Percentiles rank a stretch among this genome's conserved stretches.
These are phyloP conservation scores for Nemania sp. DNA, from an alignment of 2,329 filamentous ascomycete genomes.

Conservation along the genomic window DNA sequence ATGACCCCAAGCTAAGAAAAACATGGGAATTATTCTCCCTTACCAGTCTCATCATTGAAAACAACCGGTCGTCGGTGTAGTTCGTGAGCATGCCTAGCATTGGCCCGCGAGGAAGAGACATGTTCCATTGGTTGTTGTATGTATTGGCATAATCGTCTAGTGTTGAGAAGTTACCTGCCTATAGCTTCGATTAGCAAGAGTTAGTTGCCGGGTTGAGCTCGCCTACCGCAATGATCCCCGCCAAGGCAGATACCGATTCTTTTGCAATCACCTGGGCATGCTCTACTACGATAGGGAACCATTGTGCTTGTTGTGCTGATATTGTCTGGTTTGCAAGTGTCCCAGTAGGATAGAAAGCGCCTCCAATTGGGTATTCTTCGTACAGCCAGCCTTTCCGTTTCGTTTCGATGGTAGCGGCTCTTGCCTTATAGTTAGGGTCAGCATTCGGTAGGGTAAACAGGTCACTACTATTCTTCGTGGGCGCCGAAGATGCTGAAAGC, in stretches of 20 bases:
- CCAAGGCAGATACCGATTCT: conserved; percentile 21
- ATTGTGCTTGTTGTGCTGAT: conserved; percentile 25
- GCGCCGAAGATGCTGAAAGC: conserved; percentile 14
- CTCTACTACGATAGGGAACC: conserved; percentile 26
- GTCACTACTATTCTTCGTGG: not conserved
- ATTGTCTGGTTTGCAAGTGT: conserved; percentile 28
- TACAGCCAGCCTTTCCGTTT: conserved; percentile 29
- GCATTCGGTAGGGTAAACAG: conserved; percentile 15
- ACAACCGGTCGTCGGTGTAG: conserved; percentile 27
- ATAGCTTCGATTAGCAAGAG: conserved; percentile 6
- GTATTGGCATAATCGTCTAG: conserved; percentile 27
- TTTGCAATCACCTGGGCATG: conserved; percentile 20
- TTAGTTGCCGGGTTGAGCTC: not conserved
- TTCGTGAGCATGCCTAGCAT: conserved; percentile 25
- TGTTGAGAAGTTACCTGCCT: conserved; percentile 26
- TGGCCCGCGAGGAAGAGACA: conserved; percentile 27
- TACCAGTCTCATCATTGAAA: conserved; percentile 35
- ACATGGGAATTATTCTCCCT: not conserved
- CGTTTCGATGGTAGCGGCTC: conserved; percentile 6
- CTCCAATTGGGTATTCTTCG: conserved; percentile 21
- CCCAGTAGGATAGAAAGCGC: conserved; percentile 29
- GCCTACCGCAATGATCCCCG: conserved; percentile 24
- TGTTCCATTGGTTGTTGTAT: conserved; percentile 29
- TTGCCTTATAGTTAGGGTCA: conserved; percentile 9
- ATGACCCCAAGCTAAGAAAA: not conserved